Base-by-base conservation (phyloP, 805 yeast species). In the Lachancea meyersii region DNA sequence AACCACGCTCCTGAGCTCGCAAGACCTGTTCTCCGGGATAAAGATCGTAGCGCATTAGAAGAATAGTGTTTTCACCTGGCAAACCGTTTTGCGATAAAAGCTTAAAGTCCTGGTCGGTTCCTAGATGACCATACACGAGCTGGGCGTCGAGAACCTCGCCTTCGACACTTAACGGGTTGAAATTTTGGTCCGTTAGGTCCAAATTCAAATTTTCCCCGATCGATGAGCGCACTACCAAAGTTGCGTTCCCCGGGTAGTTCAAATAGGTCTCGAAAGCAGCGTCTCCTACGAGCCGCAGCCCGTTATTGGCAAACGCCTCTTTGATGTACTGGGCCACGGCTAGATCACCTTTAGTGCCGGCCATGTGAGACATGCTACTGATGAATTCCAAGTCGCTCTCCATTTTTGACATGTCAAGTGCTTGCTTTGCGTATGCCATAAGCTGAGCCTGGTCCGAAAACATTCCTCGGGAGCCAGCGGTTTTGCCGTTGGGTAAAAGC, bases 321-420 rank as follows among this genome's bases (percentile, higher is more conserved):
- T 76, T 70, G 13, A 89, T 68, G 57, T 81, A 87, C 45, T 73
- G 70, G 1, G 87, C 80, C 28, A 88, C 64, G 0, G 91, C 74
- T 46, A 78, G 62, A 60, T 87, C 96, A 16, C 95, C 97, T 13
- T 78, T 75, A 2, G 97, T 82, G 3, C 97, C 97, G 0, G 96
- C 79, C 49, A 82, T 63, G 58, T 88, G 97, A 2, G 95, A 87
- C 79, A 87, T 77, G 6, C 84, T 75, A 21, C 89, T 79, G 19
- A 87, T 57, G 53, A 85, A 86, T 51, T 84, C 83, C 44, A 83
- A 55, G 48, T 80, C 78, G 35, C 76, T 80, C 53, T 80, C 80
- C 61, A 91, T 68, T 18, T 76, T 61, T 19, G 75, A 71, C 5
- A 70, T 60, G 53, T 79, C 83, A 23, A 86, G 67, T 34, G 73